Evolutionary conservation across 148 eudicot species (phyloP), one percentile per base, ranked within the genome.

Genomic region (Gaultheria prostrata): DNA sequence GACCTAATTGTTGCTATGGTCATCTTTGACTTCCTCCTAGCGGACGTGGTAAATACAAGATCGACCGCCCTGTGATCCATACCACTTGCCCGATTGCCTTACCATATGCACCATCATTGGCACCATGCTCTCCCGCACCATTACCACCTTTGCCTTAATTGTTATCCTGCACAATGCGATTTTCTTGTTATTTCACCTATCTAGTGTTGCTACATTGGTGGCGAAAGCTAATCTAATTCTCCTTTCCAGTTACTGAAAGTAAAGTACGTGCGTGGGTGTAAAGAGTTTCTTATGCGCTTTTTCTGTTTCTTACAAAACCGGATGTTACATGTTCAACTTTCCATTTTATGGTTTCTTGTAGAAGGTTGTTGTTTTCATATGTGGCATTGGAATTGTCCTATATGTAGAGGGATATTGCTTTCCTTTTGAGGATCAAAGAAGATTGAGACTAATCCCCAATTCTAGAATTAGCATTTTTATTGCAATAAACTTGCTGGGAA

Each of bases 381-480:
- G 45, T 45, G 76, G 20, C 26, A 8, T 46, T 74, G 48, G 76
- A 74, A 21, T 43, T 43, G 53, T 76, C 56, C 17, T 48, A 76
- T 45, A 45, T 48, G 77, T 69, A 69, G 9, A 39, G 26, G 49
- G 50, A 8, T 26, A 20, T 20, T 73, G 24, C 43, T 15, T 43
- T 8, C 24, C 26, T 39, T 73, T 73, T 18, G 9, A 73, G 26
- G 12, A 35, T 39, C 18, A 14, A 30, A 10, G 4, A 73, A 39
- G 32, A 39, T 35, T 43, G 77, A 35, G 49, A 73, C 18, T 43
- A 20, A 33, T 20, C n/a, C 46, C 43, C 12, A 15, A 6, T 73
- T 73, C 50, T 39, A 20, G 77, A 73, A 73, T 45, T 73, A 18
- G 26, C 49, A 73, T 73, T 73, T 67, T 73, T 73, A 18, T 73